Percentiles rank a stretch among this genome's conserved stretches.
phyloP scores from a whole-genome alignment of 768 basidiomycete genomes.

The Phanerochaete carnosa region DNA sequence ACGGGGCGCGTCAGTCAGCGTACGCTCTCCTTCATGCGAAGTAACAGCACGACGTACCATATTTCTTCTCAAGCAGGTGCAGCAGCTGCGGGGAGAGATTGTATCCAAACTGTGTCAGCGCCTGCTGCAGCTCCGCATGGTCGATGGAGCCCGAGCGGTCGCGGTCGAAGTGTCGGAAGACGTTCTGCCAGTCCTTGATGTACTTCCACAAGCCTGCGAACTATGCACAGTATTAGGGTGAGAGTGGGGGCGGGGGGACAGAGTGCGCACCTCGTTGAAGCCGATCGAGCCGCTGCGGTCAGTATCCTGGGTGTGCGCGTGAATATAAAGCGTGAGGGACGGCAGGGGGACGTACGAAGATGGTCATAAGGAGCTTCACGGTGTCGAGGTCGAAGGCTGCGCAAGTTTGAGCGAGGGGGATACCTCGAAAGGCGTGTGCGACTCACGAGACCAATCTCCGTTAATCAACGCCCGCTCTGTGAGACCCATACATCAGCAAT shows the following conservation, averaged over 20 bases:
- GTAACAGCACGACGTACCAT: conserved; percentile 49
- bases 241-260: background rate
- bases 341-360: conserved; percentile 60
- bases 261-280: conserved; percentile 68
- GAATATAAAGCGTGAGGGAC: background rate
- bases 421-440: background rate
- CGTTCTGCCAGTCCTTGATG: conserved; percentile 85
- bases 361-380: conserved; percentile 78
- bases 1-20: conserved; percentile 26
- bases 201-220: conserved; percentile 82
- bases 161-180: conserved; percentile 81
- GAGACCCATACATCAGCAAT: background rate
- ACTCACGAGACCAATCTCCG: conserved; percentile 78
- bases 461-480: conserved; percentile 47
- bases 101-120: conserved; percentile 76
- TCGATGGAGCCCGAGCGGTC: conserved; percentile 83
- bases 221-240: conserved; percentile 20
- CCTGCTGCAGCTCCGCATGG: conserved; percentile 58
- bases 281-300: conserved; percentile 77
- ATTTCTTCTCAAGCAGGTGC: conserved; percentile 71
- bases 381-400: conserved; percentile 83
- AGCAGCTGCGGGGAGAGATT: conserved; percentile 67
- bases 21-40: too few species aligned
- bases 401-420: background rate
- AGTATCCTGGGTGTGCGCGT: conserved; percentile 42